Evolutionary conservation across 345 rosid species (phyloP).

Genomic region (Citrus reticulata): DNA sequence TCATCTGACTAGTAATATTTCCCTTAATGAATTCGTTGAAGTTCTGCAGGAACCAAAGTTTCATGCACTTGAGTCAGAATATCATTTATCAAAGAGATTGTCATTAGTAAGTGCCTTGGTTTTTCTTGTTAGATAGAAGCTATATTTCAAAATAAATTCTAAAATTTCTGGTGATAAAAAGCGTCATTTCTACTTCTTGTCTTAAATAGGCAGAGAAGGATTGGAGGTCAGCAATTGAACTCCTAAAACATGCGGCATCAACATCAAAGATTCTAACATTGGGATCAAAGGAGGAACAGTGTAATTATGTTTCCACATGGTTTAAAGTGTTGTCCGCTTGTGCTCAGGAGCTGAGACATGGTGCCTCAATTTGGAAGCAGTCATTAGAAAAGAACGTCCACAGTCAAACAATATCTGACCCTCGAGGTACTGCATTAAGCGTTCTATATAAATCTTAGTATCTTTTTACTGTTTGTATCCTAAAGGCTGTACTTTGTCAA

Average conservation of each 20-base stretch:
- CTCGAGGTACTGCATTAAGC: slow-evolving; percentile 47
- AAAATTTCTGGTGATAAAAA: neutral
- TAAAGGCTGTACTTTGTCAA: neutral
- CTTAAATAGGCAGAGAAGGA: slow-evolving; percentile 64
- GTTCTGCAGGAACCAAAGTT: slow-evolving; percentile 53
- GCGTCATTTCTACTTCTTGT: slow-evolving; percentile 6
- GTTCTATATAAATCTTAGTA: neutral
- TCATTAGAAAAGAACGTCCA: slow-evolving; percentile 44
- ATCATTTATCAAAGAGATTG: slow-evolving; percentile 52
- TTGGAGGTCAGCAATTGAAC: slow-evolving; percentile 46
- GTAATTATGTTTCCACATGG: slow-evolving; percentile 61
- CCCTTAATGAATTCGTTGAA: slow-evolving; percentile 35
- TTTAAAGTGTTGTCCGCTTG: slow-evolving; percentile 52
- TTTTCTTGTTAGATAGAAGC: neutral
- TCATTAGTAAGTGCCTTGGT: slow-evolving; percentile 39
- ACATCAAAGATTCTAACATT: slow-evolving; percentile 53
- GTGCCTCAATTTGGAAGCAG: slow-evolving; percentile 72
- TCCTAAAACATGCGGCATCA: slow-evolving; percentile 47
- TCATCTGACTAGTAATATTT: slow-evolving; percentile 26
- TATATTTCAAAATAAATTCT: neutral
- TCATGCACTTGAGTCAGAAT: slow-evolving; percentile 58
- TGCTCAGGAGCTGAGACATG: slow-evolving; percentile 70
- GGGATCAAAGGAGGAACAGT: slow-evolving; percentile 54
- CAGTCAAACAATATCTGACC: slow-evolving; percentile 38
- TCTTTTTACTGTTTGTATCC: neutral